These are phyloP conservation scores for Evansstolkia leycettana DNA, from an alignment of 495 filamentous ascomycete species.

Conservation along the genomic window DNA sequence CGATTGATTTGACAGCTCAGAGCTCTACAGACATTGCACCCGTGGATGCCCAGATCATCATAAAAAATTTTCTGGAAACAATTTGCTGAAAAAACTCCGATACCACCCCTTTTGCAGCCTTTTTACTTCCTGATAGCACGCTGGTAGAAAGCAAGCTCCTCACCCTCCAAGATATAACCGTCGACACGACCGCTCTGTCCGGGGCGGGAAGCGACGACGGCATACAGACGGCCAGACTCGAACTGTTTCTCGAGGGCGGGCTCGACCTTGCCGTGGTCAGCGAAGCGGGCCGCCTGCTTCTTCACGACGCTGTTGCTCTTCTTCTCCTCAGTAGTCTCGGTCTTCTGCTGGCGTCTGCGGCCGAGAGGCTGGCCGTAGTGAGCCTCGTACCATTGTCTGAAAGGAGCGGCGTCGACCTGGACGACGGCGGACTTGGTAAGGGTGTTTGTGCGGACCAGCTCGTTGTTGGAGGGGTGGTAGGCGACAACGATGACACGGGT, in stretches of 20 bases:
- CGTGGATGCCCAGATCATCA: constrained; percentile 31
- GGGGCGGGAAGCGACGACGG: constrained; percentile 80
- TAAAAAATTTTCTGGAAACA: constrained; percentile 25
- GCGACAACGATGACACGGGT: constrained; percentile 94
- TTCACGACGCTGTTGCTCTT: constrained; percentile 86
- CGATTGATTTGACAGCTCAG: constrained; percentile 29
- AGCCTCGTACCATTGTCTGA: constrained; percentile 99
- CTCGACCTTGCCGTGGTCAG: constrained; percentile 84
- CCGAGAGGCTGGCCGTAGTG: constrained; percentile 90
- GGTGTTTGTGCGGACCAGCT: constrained; percentile 99
- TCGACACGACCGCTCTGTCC: constrained; percentile 94
- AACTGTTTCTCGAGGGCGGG: constrained; percentile 88
- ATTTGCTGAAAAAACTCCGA: constrained; percentile 35
- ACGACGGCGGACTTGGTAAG: constrained; percentile 97
- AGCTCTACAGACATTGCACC: constrained; percentile 34
- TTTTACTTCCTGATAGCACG: constrained; percentile 92
- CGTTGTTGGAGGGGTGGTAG: constrained; percentile 99
- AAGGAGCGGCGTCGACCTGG: constrained; percentile 95
- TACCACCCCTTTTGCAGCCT: constrained; percentile 22
- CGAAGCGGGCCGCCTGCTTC: constrained; percentile 84
- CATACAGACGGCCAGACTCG: constrained; percentile 93
- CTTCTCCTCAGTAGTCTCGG: constrained; percentile 60
- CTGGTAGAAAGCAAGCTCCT: constrained; percentile 99
- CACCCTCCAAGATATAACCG: constrained; percentile 97
- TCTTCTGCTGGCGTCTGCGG: constrained; percentile 79